Conservation (phyloP, 2,329 filamentous ascomycete species). For the Fusarium keratoplasticum region DNA sequence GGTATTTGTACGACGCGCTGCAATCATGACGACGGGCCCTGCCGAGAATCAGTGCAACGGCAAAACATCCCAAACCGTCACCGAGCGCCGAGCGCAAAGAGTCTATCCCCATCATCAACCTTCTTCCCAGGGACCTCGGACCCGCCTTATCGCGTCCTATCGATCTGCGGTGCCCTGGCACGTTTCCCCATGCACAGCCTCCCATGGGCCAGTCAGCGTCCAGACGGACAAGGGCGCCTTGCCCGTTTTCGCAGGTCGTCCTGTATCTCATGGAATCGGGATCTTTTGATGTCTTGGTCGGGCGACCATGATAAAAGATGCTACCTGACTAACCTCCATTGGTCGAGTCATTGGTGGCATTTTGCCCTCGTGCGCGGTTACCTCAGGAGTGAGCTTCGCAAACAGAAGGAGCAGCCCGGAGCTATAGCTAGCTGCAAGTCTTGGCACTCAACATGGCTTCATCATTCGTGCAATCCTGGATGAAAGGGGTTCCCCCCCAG, state of each 20-base stretch:
- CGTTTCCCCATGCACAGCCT: conserved; percentile 42
- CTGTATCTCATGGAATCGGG: conserved; percentile 14
- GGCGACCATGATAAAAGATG: not conserved
- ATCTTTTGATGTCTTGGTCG: conserved; percentile 27
- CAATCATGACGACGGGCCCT: not conserved
- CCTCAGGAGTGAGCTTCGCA: conserved; percentile 16
- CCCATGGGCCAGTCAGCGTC: conserved; percentile 31
- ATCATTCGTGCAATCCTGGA: conserved; percentile 19
- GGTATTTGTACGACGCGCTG: conserved; percentile 31
- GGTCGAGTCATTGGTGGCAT: conserved; percentile 4
- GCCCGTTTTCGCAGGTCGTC: conserved; percentile 44
- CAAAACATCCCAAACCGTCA: conserved; percentile 31
- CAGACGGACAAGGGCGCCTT: conserved; percentile 21
- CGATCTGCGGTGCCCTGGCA: conserved; percentile 39
- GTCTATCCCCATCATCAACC: conserved; percentile 14
- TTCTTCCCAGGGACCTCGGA: not conserved
- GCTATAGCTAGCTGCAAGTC: conserved; percentile 9
- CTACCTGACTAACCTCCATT: conserved; percentile 14
- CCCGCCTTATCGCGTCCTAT: conserved; percentile 36
- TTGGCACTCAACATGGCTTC: not conserved
- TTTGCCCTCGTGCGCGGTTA: conserved; percentile 27
- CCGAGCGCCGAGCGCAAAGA: conserved; percentile 9
- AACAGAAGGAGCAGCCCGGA: conserved; percentile 10
- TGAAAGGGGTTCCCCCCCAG: conserved; percentile 9
- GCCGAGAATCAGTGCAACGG: conserved; percentile 13